Base-by-base conservation (phyloP, 1,139 yeast genomes). In the Hemisphaericaspora xylofermentans region DNA sequence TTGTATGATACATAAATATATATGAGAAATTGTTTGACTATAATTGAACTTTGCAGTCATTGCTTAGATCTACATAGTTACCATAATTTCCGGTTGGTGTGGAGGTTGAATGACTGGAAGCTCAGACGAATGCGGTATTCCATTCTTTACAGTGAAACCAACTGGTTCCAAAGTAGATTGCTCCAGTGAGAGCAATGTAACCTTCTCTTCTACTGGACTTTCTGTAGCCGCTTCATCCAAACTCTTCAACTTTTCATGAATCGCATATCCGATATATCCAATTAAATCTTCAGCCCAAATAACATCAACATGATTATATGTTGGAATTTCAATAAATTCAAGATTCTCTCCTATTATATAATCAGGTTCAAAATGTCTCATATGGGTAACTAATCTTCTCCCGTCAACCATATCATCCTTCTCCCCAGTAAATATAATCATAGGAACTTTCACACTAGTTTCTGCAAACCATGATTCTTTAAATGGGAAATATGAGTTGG, bases 331-430 rank as follows among this genome's bases (percentile, higher is more conserved):
- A 7, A 52, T 61, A 40, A 57, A 58, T 49, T 56, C 68, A 52
- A 62, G 69, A 64, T 57, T 76, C 6, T 48, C 52, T 2, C 69
- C 76, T 44, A 63, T 68, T 39, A 62, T 56, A 35, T 68, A 70
- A 2, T 61, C 59, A 0, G 71, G 59, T 56, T 84, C 93, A 47
- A 68, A 68, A 36, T 67, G 58, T 19, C 64, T 57, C 66, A 84
- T 70, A 56, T 81, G 83, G 2, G 72, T 50, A 2, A 68, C 65
- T 18, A 88, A 69, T 41, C 78, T 60, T 26, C 65, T 66, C 0
- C 89, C 87, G 55, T 84, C 82, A 16, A 87, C 95, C 38, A 88
- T 66, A 47, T 66, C 68, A 56, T 87, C 96, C 26, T 64, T 58
- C 13, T 71, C 83, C 1, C 89, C 88, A 9, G 79, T 69, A 48